Percentiles rank a stretch among this genome's conserved stretches.
These are phyloP conservation scores for Penicillium decumbens DNA, from an alignment of 2,329 filamentous ascomycete genomes.

Conservation along the genomic window DNA sequence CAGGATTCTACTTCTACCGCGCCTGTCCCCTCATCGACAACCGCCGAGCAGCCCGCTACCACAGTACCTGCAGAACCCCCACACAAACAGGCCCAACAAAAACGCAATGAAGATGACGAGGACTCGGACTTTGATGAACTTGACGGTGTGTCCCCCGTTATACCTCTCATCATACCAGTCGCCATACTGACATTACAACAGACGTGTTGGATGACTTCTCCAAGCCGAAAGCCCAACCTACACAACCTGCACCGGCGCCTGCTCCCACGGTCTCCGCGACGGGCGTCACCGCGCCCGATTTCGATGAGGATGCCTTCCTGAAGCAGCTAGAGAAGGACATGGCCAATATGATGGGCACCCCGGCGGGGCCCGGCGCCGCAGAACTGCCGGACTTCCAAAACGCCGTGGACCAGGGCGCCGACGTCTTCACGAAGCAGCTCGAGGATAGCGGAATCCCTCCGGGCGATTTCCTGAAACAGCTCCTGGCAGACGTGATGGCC, in stretches of 20 bases:
- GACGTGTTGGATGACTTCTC: constrained; percentile 93
- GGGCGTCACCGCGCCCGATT: constrained; percentile 15
- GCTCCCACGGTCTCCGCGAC: constrained; percentile 9
- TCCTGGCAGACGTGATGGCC: constrained; percentile 34
- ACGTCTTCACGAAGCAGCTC: constrained; percentile 35
- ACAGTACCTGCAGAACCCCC: constrained; percentile 1
- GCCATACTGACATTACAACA: constrained; percentile 43
- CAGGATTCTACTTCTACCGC: background rate
- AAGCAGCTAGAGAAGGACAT: constrained; percentile 86
- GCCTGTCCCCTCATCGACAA: background rate
- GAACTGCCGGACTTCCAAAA: constrained; percentile 21
- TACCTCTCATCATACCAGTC: background rate
- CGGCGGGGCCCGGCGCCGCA: constrained; percentile 13
- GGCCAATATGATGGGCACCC: constrained; percentile 66
- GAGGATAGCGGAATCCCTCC: constrained; percentile 34
- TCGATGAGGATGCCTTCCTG: constrained; percentile 57
- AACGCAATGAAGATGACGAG: constrained; percentile 55
- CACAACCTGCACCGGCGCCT: constrained; percentile 16
- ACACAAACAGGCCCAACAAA: constrained; percentile 7
- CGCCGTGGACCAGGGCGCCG: constrained; percentile 31
- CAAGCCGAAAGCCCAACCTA: constrained; percentile 46
- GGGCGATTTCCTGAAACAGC: constrained; percentile 35
- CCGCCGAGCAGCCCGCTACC: background rate
- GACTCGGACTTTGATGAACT: constrained; percentile 95
- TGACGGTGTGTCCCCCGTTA: constrained; percentile 57